Evolutionary conservation across 768 basidiomycete species (phyloP).

Genomic region (Phylloporus scabripes): DNA sequence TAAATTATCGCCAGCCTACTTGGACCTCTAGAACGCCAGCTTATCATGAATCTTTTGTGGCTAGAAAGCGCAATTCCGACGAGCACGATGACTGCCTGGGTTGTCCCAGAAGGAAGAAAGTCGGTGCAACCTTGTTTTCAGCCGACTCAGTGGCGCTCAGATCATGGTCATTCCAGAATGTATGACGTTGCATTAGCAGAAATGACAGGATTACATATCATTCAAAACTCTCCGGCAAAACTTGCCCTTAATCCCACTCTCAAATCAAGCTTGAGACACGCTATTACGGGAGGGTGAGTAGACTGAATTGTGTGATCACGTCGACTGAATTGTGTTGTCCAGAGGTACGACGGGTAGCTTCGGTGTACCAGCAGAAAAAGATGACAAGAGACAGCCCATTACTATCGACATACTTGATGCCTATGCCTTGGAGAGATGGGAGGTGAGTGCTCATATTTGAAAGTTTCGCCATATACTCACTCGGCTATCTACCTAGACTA

Average conservation of each 20-base stretch:
- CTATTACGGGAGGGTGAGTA: slow-evolving; percentile 81
- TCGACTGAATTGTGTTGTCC: slow-evolving; percentile 6
- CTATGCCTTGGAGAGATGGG: slow-evolving; percentile 86
- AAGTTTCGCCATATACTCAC: neutral
- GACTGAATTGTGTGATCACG: slow-evolving; percentile 1
- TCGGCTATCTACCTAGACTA: slow-evolving; percentile 51
- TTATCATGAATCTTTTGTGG: slow-evolving; percentile 87
- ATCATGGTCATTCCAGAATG: slow-evolving; percentile 38
- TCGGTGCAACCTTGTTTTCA: slow-evolving; percentile 28
- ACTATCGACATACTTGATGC: slow-evolving; percentile 63
- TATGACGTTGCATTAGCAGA: slow-evolving; percentile 66
- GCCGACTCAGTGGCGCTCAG: neutral
- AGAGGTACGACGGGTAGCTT: slow-evolving; percentile 81
- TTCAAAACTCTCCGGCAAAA: slow-evolving; percentile 55
- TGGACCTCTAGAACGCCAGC: slow-evolving; percentile 72
- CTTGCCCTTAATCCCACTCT: slow-evolving; percentile 68
- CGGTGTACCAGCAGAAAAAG: slow-evolving; percentile 66
- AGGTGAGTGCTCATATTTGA: slow-evolving; percentile 44
- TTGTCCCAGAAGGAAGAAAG: slow-evolving; percentile 68
- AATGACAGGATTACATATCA: slow-evolving; percentile 63
- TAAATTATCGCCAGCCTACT: slow-evolving; percentile 49
- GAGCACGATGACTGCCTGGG: slow-evolving; percentile 73
- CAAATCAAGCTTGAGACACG: slow-evolving; percentile 74
- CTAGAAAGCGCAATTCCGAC: slow-evolving; percentile 66
- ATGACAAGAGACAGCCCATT: slow-evolving; percentile 52